Evolutionary conservation across 192 early-diverging fungal genomes (phyloP).

Genomic region (Coemansia sp.): DNA sequence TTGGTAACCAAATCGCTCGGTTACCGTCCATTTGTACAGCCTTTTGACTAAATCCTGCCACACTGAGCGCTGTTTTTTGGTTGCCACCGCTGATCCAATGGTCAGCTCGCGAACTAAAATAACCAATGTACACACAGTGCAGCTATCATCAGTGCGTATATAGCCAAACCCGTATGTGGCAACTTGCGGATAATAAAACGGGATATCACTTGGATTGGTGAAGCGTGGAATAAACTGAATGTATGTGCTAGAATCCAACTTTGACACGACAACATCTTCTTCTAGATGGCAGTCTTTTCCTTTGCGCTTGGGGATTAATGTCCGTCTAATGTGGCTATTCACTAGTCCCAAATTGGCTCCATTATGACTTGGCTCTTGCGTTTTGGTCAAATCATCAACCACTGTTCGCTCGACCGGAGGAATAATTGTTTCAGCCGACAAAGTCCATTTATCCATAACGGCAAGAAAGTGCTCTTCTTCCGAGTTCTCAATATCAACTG

Average conservation of each 20-base stretch:
- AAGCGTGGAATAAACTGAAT: constrained; percentile 33
- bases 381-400: constrained; percentile 9
- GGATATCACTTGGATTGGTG: constrained; percentile 19
- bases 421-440: constrained; percentile 59
- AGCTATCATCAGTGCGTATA: constrained; percentile 2
- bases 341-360: not conserved
- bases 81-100: constrained; percentile 16
- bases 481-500: constrained; percentile 25
- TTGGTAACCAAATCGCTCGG: constrained; percentile 70
- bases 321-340: constrained; percentile 23
- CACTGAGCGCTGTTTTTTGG: constrained; percentile 59
- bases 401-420: constrained; percentile 62
- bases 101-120: constrained; percentile 29
- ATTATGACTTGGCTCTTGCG: not conserved
- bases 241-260: constrained; percentile 9
- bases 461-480: constrained; percentile 39
- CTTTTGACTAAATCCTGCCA: constrained; percentile 62
- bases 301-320: constrained; percentile 46
- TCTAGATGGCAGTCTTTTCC: constrained; percentile 32
- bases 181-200: constrained; percentile 53
- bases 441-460: constrained; percentile 60
- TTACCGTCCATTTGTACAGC: constrained; percentile 73
- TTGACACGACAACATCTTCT: constrained; percentile 36
- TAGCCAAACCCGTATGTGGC: constrained; percentile 39
- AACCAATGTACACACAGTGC: constrained; percentile 2